Conservation (phyloP, 768 basidiomycete species). For the Auricularia sp. region DNA sequence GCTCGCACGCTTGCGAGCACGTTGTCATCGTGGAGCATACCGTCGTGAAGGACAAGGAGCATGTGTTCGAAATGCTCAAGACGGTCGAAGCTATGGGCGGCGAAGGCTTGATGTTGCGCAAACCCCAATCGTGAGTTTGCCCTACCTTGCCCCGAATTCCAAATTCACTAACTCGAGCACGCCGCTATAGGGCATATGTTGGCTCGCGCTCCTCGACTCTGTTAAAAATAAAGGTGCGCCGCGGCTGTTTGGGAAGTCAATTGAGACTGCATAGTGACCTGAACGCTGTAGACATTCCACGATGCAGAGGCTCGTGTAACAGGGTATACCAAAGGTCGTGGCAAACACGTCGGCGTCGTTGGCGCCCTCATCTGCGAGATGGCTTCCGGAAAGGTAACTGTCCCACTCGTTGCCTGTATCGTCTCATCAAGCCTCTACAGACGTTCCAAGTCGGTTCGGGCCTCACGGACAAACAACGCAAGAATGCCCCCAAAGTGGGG, state of each 20-base stretch:
- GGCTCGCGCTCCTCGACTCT: slow-evolving; percentile 37
- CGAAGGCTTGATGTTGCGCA: slow-evolving; percentile 49
- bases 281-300: slow-evolving; percentile 35
- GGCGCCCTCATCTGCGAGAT: slow-evolving; percentile 32
- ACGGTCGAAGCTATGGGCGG: slow-evolving; percentile 45
- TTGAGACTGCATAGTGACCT: too few species aligned
- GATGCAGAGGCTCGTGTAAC: slow-evolving; percentile 51
- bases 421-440: slow-evolving; percentile 17
- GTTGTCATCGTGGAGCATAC: slow-evolving; percentile 41
- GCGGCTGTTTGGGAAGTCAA: too few species aligned
- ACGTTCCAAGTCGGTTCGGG: slow-evolving; percentile 49
- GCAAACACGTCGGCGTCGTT: slow-evolving; percentile 4
- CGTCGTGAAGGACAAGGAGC: slow-evolving; percentile 32
- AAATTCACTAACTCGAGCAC: background rate
- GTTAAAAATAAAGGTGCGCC: slow-evolving; percentile 43
- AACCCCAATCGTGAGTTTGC: slow-evolving; percentile 31
- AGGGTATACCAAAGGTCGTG: slow-evolving; percentile 2
- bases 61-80: slow-evolving; percentile 44
- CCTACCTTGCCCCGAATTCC: slow-evolving; percentile 12
- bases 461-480: slow-evolving; percentile 42
- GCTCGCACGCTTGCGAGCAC: slow-evolving; percentile 25
- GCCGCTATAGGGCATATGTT: slow-evolving; percentile 34
- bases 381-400: slow-evolving; percentile 45
- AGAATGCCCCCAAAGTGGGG: slow-evolving; percentile 44
- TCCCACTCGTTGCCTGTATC: background rate